Evolutionary conservation across 495 filamentous ascomycete species (phyloP), one percentile per base, ranked within the genome.

Genomic region (Penicillium robsamsonii): DNA sequence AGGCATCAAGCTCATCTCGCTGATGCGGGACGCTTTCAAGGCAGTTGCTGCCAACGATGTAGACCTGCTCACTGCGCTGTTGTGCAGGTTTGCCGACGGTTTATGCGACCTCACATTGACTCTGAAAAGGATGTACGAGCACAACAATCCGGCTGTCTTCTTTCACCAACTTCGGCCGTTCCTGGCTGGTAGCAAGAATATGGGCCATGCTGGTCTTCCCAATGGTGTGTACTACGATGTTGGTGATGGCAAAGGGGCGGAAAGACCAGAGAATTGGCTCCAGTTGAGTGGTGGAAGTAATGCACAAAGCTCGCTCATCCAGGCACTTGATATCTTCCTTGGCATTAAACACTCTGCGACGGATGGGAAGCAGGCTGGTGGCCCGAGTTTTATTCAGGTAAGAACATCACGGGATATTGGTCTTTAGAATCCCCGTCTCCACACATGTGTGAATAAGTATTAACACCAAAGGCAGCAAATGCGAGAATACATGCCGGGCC

Each of bases 401-500:
- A 45, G 65, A 31, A 7, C n/a, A 22, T 13, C n/a, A 9, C 22
- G 4, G 4, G n/a, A 13, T 29, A 7, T 22, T 37, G 2, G 18
- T 37, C 29, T 17, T 29, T 10, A 3, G 1, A 17, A 17, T 29
- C 22, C 38, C 25, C 30, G 3, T 31, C 31, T 22, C 17, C 20
- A 41, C 4, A 37, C 3, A 24, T 20, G 20, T 22, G 5, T 22
- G 35, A 41, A 2, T 25, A 31, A 37, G 5, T 57, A 17, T 57
- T 40, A 56, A 42, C 18, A 33, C n/a, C 7, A 22, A 38, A 18
- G 24, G 10, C 29, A 88, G 72, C 90, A 96, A 62, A 98, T 98
- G 94, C 87, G 94, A 35, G 82, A 80, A 25, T 98, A 98, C 72
- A 97, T 98, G 94, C 94, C 94, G 10, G 93, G 90, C 0, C 84